These are phyloP conservation scores for Sabuloglossum arenarium DNA, from an alignment of 495 filamentous ascomycete species.

Conservation along the genomic window DNA sequence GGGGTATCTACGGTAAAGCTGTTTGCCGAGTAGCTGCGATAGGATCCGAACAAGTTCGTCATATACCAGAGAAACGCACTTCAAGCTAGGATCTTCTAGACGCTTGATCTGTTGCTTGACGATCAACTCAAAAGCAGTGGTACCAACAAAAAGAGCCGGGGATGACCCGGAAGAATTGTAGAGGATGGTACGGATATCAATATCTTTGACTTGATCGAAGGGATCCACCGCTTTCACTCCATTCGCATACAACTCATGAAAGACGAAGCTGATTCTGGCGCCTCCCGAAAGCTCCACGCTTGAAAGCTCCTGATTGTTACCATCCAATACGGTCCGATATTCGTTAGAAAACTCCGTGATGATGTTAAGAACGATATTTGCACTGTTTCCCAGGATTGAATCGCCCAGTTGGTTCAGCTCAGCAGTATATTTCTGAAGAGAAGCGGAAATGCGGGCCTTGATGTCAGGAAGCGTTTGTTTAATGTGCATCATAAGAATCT, in stretches of 20 bases:
- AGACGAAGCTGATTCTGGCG: slow-evolving; percentile 97
- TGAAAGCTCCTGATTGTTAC: slow-evolving; percentile 88
- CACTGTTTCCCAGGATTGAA: slow-evolving; percentile 87
- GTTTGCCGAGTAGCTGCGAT: slow-evolving; percentile 69
- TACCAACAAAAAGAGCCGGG: slow-evolving; percentile 92
- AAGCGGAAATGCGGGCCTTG: slow-evolving; percentile 81
- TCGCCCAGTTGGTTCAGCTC: slow-evolving; percentile 76
- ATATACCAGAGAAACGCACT: slow-evolving; percentile 92
- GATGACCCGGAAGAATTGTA: slow-evolving; percentile 98
- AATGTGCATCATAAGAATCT: slow-evolving; percentile 99
- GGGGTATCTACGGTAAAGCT: slow-evolving; percentile 81
- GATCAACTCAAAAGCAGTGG: slow-evolving; percentile 91
- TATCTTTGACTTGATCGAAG: slow-evolving; percentile 92
- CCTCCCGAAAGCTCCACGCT: slow-evolving; percentile 88
- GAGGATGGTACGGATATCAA: slow-evolving; percentile 89
- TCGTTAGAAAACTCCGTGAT: slow-evolving; percentile 98
- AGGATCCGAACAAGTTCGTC: slow-evolving; percentile 96
- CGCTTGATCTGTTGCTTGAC: slow-evolving; percentile 98
- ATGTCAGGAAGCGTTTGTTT: slow-evolving; percentile 99
- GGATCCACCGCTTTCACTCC: slow-evolving; percentile 96
- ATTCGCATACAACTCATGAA: slow-evolving; percentile 96
- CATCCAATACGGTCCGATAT: slow-evolving; percentile 88
- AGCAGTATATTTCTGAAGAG: slow-evolving; percentile 72
- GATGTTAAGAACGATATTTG: slow-evolving; percentile 91
- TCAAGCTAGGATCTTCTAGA: slow-evolving; percentile 86